phyloP scores from a whole-genome alignment of 441 rosid genomes.

The Isatis lusitanica region DNA sequence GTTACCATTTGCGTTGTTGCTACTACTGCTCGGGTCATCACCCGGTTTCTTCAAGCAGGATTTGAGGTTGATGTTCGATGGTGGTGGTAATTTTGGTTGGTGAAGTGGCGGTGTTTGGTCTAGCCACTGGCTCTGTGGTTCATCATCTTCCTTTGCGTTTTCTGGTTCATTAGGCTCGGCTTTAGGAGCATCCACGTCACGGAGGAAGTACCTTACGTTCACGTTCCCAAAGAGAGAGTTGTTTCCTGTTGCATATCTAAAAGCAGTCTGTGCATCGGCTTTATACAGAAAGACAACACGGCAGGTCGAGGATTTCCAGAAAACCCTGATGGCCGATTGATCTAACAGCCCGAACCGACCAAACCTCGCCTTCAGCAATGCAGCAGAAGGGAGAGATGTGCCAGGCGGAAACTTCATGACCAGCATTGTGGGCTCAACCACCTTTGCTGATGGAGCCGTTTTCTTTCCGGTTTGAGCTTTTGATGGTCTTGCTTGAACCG shows the following conservation, averaged over 20 bases:
- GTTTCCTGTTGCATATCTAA: slow-evolving; percentile 60
- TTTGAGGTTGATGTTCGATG: slow-evolving; percentile 57
- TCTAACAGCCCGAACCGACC: slow-evolving; percentile 92
- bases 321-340: slow-evolving; percentile 77
- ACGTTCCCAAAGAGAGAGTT: slow-evolving; percentile 67
- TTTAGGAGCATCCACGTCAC: slow-evolving; percentile 67
- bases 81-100: slow-evolving; percentile 44
- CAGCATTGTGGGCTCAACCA: slow-evolving; percentile 87
- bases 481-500: slow-evolving; percentile 38
- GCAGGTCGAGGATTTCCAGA: slow-evolving; percentile 86
- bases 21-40: slow-evolving; percentile 57
- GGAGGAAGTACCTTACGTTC: slow-evolving; percentile 62
- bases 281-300: slow-evolving; percentile 89
- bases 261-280: slow-evolving; percentile 82
- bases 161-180: slow-evolving; percentile 49
- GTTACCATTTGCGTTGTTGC: slow-evolving; percentile 42
- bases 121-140: slow-evolving; percentile 37
- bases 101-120: slow-evolving; percentile 32
- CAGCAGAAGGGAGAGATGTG: slow-evolving; percentile 81
- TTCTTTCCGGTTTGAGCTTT: slow-evolving; percentile 51
- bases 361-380: slow-evolving; percentile 85
- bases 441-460: slow-evolving; percentile 47
- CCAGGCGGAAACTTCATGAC: slow-evolving; percentile 92
- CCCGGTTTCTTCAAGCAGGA: slow-evolving; percentile 79
- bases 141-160: slow-evolving; percentile 61